Evolutionary conservation across 2,329 filamentous ascomycete genomes (phyloP), one percentile per base, ranked within the genome.

Genomic region (Diplodia scrobiculata): DNA sequence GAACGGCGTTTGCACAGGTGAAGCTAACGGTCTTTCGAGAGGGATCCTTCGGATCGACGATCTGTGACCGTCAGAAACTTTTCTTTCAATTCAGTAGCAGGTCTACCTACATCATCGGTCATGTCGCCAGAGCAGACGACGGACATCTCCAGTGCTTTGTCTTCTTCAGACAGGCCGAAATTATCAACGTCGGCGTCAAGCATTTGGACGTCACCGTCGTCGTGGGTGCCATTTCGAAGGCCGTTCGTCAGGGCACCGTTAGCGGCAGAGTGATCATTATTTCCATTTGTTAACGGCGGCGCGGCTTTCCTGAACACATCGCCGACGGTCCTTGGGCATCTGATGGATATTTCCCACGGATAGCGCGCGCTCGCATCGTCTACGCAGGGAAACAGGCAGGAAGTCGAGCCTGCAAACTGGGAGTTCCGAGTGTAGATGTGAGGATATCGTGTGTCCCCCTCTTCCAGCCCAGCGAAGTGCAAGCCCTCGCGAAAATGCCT

Each of bases 111-210:
- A 74, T 98, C 94, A 75, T 96, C 92, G 34, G 90, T 89, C 69
- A 96, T 80, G 68, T 94, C 92, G 1, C 95, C 96, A 4, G 95
- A 95, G 77, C 94, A 97, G 41, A 98, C 85, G 5, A 97, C 91
- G 1, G 89, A 87, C 84, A 99, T 89, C 73, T 99, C 95, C 68
- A 96, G 80, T 25, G 92, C 84, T 74, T 92, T 92, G 71, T 97
- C 94, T 72, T 96, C 91, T 54, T 93, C 90, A 19, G 80, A 82
- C 27, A 87, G 77, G 51, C 81, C 78, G 48, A 79, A 73, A 34
- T 73, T 67, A 67, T 81, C 77, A 14, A 79, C 77, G 19, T 77
- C 72, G 29, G 71, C 71, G 50, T 75, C 75, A 38, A 72, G 69
- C 73, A 73, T 74, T 67, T 70, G 73, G 68, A 72, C 74, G 68